A percentile compares a stretch with the other conserved stretches of the same genome.
These are phyloP conservation scores for Cyphellophora attinorum DNA, from an alignment of 2,329 filamentous ascomycete genomes.

Conservation along the genomic window DNA sequence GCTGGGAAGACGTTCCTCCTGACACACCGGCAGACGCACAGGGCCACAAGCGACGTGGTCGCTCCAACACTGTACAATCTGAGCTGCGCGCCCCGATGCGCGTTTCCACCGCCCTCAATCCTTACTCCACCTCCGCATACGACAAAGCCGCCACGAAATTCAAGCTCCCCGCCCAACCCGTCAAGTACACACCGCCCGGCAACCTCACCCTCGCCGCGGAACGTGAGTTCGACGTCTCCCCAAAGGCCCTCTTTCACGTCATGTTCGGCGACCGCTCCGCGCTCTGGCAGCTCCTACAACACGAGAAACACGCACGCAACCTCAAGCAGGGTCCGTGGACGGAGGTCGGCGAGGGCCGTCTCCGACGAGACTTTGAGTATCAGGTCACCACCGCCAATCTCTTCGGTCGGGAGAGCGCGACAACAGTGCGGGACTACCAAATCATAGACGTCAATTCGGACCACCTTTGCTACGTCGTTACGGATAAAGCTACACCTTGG, in stretches of 20 bases:
- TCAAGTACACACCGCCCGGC: slow-evolving; percentile 73
- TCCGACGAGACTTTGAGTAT: slow-evolving; percentile 74
- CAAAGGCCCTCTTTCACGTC: slow-evolving; percentile 91
- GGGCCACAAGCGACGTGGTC: slow-evolving; percentile 24
- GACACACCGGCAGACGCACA: slow-evolving; percentile 49
- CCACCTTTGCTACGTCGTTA: slow-evolving; percentile 61
- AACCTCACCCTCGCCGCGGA: slow-evolving; percentile 69
- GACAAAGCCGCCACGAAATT: slow-evolving; percentile 51
- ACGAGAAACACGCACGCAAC: slow-evolving; percentile 67
- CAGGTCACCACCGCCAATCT: slow-evolving; percentile 59
- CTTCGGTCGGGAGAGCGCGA: slow-evolving; percentile 49
- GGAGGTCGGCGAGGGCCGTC: slow-evolving; percentile 53
- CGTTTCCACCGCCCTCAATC: slow-evolving; percentile 53
- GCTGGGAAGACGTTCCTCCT: slow-evolving; percentile 75
- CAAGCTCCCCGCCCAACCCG: slow-evolving; percentile 69
- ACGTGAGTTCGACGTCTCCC: slow-evolving; percentile 77
- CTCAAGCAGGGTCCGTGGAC: slow-evolving; percentile 84
- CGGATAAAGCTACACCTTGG: slow-evolving; percentile 60
- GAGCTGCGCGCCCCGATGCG: slow-evolving; percentile 50
- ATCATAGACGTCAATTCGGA: slow-evolving; percentile 75
- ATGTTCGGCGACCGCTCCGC: slow-evolving; percentile 94
- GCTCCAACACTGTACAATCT: slow-evolving; percentile 9
- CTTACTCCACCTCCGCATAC: slow-evolving; percentile 27
- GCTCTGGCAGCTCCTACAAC: slow-evolving; percentile 83
- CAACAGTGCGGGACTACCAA: slow-evolving; percentile 69